Percentiles rank a stretch among this genome's conserved stretches.
These are phyloP conservation scores for Phytophthora quininea DNA, from an alignment of 352 stramenopile genomes.

Conservation along the genomic window DNA sequence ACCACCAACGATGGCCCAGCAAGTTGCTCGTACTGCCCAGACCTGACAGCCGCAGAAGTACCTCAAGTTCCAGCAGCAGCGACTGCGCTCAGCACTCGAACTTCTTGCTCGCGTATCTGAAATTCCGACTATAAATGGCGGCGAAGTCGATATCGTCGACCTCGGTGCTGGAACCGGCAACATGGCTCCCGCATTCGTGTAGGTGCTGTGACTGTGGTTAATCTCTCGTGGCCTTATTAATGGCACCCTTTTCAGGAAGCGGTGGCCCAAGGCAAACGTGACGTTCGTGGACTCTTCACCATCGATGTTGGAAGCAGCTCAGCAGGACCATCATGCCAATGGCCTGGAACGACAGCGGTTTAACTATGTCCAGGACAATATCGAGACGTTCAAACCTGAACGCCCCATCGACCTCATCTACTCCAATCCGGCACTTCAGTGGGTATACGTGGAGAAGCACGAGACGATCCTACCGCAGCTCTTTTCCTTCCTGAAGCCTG, in stretches of 20 bases:
- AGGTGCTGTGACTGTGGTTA: background rate
- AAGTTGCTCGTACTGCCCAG: slow-evolving; percentile 36
- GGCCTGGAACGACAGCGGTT: slow-evolving; percentile 29
- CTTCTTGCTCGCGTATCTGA: slow-evolving; percentile 50
- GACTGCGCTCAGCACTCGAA: slow-evolving; percentile 67
- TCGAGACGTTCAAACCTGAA: slow-evolving; percentile 55
- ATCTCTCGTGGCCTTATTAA: background rate
- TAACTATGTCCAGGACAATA: slow-evolving; percentile 57
- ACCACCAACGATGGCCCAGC: slow-evolving; percentile 15
- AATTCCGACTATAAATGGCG: slow-evolving; percentile 48
- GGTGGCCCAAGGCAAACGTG: slow-evolving; percentile 55
- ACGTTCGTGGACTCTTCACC: slow-evolving; percentile 70
- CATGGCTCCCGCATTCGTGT: slow-evolving; percentile 71
- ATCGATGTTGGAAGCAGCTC: slow-evolving; percentile 59
- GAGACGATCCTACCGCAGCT: slow-evolving; percentile 47
- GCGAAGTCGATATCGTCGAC: slow-evolving; percentile 55
- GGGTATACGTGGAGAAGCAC: slow-evolving; percentile 58
- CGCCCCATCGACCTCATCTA: slow-evolving; percentile 70
- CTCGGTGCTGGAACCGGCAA: slow-evolving; percentile 75
- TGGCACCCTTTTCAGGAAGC: slow-evolving; percentile 24
- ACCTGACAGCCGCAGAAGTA: slow-evolving; percentile 67
- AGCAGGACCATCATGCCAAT: slow-evolving; percentile 45
- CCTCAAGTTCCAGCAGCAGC: slow-evolving; percentile 64
- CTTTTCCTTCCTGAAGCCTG: slow-evolving; percentile 65
- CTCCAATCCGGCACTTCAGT: slow-evolving; percentile 76